These are phyloP conservation scores for Coffea canephora DNA, from an alignment of 257 asterid genomes.

Conservation along the genomic window DNA sequence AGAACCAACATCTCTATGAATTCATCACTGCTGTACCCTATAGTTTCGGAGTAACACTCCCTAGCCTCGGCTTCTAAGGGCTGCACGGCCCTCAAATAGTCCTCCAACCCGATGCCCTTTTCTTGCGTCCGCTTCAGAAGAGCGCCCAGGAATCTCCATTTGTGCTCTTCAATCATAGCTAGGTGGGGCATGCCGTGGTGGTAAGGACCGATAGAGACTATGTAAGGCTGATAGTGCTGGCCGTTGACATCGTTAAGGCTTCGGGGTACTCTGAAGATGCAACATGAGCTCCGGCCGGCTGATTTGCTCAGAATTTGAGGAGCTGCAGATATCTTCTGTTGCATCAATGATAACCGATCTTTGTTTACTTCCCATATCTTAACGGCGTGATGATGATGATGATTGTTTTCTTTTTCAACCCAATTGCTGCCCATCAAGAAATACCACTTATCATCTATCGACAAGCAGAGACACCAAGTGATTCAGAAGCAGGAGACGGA, in stretches of 20 bases:
- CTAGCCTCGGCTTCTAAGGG: constrained; percentile 55
- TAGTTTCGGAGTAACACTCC: constrained; percentile 60
- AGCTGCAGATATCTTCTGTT: constrained; percentile 43
- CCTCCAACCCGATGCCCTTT: constrained; percentile 34
- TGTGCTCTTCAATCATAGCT: constrained; percentile 78
- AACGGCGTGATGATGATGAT: constrained; percentile 27
- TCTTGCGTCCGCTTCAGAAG: constrained; percentile 41
- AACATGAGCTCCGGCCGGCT: constrained; percentile 70
- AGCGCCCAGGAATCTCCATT: constrained; percentile 72
- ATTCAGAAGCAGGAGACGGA: neutral
- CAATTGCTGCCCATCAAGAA: constrained; percentile 17
- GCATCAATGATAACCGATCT: constrained; percentile 53
- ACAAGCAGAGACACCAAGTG: neutral
- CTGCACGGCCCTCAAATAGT: constrained; percentile 49
- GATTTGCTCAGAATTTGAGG: constrained; percentile 70
- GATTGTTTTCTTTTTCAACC: neutral
- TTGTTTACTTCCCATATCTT: constrained; percentile 53
- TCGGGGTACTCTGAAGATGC: constrained; percentile 78
- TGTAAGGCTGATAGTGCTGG: constrained; percentile 56
- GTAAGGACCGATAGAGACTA: constrained; percentile 82
- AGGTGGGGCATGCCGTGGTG: constrained; percentile 67
- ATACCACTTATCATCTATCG: neutral
- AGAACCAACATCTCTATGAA: constrained; percentile 72
- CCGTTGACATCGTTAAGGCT: constrained; percentile 64
- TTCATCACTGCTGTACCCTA: constrained; percentile 42